Conservation (phyloP, 225 moss, liverwort and hornwort species). For the Bryum argenteum region DNA sequence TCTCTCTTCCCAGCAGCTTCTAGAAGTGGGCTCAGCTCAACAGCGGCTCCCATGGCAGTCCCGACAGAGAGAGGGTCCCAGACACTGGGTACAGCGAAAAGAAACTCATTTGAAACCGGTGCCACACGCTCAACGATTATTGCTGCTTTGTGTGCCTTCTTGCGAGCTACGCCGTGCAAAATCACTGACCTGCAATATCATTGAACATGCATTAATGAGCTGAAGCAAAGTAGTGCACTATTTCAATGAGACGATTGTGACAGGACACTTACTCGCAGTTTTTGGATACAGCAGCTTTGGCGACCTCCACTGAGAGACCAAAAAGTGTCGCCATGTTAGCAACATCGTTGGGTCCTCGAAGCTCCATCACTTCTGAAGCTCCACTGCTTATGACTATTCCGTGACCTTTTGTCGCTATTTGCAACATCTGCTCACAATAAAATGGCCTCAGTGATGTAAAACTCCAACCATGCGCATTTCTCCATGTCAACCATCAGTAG, state of each 20-base stretch:
- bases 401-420: conserved; percentile 62
- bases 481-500: conserved; percentile 5
- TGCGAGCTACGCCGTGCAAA: conserved; percentile 80
- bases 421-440: conserved; percentile 67
- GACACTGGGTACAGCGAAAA: conserved; percentile 73
- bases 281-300: conserved; percentile 75
- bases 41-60: conserved; percentile 56
- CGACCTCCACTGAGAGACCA: conserved; percentile 72
- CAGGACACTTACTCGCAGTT: conserved; percentile 75
- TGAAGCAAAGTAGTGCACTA: conserved; percentile 7
- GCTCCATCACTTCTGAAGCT: conserved; percentile 65
- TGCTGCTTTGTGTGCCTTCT: conserved; percentile 65
- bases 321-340: conserved; percentile 91
- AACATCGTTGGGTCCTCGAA: conserved; percentile 96
- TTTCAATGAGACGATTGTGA: not conserved
- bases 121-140: conserved; percentile 54
- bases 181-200: conserved; percentile 70
- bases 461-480: not conserved
- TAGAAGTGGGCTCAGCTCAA: conserved; percentile 55
- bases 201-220: conserved; percentile 11
- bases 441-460: conserved; percentile 17
- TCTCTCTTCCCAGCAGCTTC: conserved; percentile 26
- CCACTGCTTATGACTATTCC: conserved; percentile 90
- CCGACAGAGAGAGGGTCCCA: conserved; percentile 90
- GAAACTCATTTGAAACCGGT: conserved; percentile 35